Percentiles rank a stretch among this genome's conserved stretches.
These are phyloP conservation scores for Larix kaempferi DNA, from an alignment of 75 land plant genomes.

Conservation along the genomic window DNA sequence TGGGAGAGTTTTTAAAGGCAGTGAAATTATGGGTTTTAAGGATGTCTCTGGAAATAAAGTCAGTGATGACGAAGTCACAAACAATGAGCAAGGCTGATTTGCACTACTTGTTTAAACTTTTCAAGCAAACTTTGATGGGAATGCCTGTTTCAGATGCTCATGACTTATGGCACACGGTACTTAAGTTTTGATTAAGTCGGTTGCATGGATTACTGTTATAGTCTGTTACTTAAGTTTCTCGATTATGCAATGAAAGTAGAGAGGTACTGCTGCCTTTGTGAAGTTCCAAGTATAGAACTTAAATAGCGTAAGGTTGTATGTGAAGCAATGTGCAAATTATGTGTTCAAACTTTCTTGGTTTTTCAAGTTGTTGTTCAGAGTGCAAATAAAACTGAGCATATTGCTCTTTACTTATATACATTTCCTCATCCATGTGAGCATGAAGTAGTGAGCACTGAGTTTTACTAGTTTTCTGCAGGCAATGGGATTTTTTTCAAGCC, in stretches of 20 bases:
- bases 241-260: too few relatives aligned
- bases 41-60: constrained; percentile 61
- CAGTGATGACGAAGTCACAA: constrained; percentile 10
- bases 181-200: too few relatives aligned
- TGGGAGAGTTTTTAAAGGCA: too few relatives aligned
- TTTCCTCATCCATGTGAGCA: neutral
- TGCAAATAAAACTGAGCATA: neutral
- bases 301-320: neutral
- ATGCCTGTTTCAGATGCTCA: constrained; percentile 45
- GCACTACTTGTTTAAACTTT: too few relatives aligned
- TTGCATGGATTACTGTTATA: too few relatives aligned
- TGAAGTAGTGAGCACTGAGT: neutral
- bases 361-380: neutral
- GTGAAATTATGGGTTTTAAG: too few relatives aligned
- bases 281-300: too few relatives aligned
- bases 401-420: neutral
- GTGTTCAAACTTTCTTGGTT: neutral
- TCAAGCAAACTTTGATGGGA: constrained; percentile 32
- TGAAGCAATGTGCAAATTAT: neutral
- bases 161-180: constrained; percentile 75
- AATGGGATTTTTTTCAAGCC: constrained; percentile 8
- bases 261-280: too few relatives aligned
- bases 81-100: too few relatives aligned
- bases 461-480: constrained; percentile 9
- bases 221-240: too few relatives aligned